phyloP scores from a whole-genome alignment of 208 protist species.

The Leptomonas pyrrhocoris region DNA sequence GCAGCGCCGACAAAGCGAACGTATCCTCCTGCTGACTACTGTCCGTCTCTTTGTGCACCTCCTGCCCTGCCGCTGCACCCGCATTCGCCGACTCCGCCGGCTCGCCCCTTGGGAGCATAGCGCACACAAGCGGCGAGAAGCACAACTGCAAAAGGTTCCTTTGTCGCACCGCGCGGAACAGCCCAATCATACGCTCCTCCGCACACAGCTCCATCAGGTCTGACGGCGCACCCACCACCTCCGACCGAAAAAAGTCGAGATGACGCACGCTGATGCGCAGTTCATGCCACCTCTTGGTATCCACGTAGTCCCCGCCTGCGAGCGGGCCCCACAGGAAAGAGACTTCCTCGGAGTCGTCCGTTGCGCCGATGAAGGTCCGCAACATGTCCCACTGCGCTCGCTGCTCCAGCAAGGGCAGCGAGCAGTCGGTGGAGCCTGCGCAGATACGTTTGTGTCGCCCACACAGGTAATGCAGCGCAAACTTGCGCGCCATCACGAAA shows the following conservation, averaged over 20 bases:
- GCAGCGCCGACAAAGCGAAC: neutral
- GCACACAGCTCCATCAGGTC: constrained; percentile 51
- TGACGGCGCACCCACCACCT: constrained; percentile 21
- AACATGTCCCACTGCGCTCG: constrained; percentile 29
- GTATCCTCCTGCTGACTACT: neutral
- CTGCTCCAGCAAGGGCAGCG: constrained; percentile 13
- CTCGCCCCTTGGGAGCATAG: neutral
- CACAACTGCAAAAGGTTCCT: constrained; percentile 9
- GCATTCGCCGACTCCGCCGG: neutral
- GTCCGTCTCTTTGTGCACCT: neutral
- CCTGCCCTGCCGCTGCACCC: neutral
- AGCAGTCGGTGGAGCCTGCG: neutral
- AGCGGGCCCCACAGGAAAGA: constrained; percentile 27
- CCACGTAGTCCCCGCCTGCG: neutral
- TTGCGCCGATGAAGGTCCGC: constrained; percentile 18
- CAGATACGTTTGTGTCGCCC: neutral
- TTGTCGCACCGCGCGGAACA: constrained; percentile 7
- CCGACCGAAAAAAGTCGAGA: constrained; percentile 17
- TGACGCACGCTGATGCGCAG: constrained; percentile 32
- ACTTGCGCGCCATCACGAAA: constrained; percentile 30
- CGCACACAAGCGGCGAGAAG: neutral
- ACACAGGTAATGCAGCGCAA: constrained; percentile 22
- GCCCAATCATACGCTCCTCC: constrained; percentile 16
- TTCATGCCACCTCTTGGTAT: constrained; percentile 9
- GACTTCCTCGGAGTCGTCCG: constrained; percentile 19